These are phyloP conservation scores for Cyclospora cayetanensis DNA, from an alignment of 169 alveolate species.

Conservation along the genomic window DNA sequence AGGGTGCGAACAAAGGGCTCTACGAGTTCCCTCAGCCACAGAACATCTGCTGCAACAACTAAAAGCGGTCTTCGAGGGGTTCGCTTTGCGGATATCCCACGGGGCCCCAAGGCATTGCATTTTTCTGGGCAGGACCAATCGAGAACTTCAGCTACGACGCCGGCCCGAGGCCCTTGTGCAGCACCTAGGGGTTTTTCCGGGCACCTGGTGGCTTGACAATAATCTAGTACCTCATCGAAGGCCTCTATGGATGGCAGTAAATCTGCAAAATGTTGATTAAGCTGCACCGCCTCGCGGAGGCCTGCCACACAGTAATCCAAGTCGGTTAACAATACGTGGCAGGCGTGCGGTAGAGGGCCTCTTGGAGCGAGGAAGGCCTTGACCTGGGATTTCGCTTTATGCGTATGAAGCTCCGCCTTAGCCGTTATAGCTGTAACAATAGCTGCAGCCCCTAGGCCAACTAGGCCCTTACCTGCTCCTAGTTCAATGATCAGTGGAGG, in stretches of 20 bases:
- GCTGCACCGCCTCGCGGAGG: constrained; percentile 6
- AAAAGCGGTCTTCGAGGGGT: background rate
- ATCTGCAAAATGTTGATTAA: background rate
- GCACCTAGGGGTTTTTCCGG: background rate
- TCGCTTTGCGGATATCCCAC: no score
- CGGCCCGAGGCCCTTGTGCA: background rate
- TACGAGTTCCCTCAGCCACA: constrained; percentile 32
- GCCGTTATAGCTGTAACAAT: background rate
- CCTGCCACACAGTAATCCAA: background rate
- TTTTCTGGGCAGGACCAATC: constrained; percentile 36
- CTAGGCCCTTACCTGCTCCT: constrained; percentile 46
- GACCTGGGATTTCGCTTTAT: background rate
- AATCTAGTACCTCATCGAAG: background rate
- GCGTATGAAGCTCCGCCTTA: no score
- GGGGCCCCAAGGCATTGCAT: constrained; percentile 16
- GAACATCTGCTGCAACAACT: constrained; percentile 18
- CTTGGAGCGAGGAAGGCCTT: background rate
- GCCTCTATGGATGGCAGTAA: background rate
- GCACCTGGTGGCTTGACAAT: background rate
- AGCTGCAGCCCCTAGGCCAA: constrained; percentile 34
- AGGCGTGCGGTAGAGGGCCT: background rate
- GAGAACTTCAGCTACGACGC: constrained; percentile 41
- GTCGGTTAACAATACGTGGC: constrained; percentile 14
- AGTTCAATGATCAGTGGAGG: constrained; percentile 5
- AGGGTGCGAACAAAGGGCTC: constrained; percentile 31